Base-by-base conservation (phyloP, 805 yeast genomes). In the Candida krabiensis region DNA sequence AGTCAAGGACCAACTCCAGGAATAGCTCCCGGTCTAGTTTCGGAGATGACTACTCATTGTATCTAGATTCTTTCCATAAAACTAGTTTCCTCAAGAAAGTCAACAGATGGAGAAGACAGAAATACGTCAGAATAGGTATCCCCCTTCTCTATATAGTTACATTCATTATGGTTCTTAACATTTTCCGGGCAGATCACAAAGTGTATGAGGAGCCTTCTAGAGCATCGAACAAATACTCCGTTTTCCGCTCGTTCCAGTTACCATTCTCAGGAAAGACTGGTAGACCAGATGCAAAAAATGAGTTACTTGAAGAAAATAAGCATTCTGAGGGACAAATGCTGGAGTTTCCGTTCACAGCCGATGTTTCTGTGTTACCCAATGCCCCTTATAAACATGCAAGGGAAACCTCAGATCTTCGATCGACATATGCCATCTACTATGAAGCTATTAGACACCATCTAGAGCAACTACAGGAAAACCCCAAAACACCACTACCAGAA, bases 341-440 rank as follows among this genome's bases (percentile, higher is more conserved):
- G 33, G 33, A 41, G 15, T 66, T 63, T 46, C 66, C 67, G 3
- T 64, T 54, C 42, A 37, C 48, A 4, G 53, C 52, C 9, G 64
- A 58, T 36, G 47, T 50, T 4, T 34, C 59, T 0, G 66, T 66
- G 3, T 43, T 66, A 12, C 71, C 71, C 14, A 55, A 58, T 32
- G 66, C 71, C 5, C 71, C 71, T 1, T 67, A 55, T 40, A 52
- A 49, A 24, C 67, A 65, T 35, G 59, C 61, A 4, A 46, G 53
- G 26, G 69, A 63, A 30, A 55, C 60, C 8, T 48, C 63, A 2
- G 70, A 67, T 40, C 43, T 64, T 23, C 54, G 64, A 41, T 55
- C 69, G 1, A 63, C 70, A 2, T 46, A 56, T 5, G 43, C 57
- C 1, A 47, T 67, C 4, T 66, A 66, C 34, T 47, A 58, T 12